Base-by-base conservation (phyloP, 305 asterid genomes). In the Fraxinus latifolia region DNA sequence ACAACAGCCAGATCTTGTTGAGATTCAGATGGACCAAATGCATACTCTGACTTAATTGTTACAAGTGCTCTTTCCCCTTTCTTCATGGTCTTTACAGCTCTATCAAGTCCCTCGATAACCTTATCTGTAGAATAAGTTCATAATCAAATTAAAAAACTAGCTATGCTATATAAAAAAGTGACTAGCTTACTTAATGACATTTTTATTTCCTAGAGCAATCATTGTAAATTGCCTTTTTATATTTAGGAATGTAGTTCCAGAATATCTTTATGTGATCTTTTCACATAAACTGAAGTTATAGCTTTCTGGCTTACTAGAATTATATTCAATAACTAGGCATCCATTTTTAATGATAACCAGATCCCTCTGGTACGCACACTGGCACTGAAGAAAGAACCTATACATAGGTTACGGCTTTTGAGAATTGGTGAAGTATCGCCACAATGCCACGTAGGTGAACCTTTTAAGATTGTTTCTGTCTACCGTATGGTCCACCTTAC, bases 31-130 rank as follows among this genome's bases (percentile, higher is more conserved):
- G 91, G 80, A 53, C 98, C 97, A 71, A 93, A 92, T 2, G 97
- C 99, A 82, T 94, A 94, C 76, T 95, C 97, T 0, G 99, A 92
- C 21, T 93, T 89, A 80, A 95, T 85, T 5, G 89, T 93, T 84
- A 95, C 32, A 62, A 87, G 76, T 0, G 97, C 96, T 8, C 80
- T 86, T 85, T 95, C 99, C 62, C 97, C 97, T 84, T 95, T 95
- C 85, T 94, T 95, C 99, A 95, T 95, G 32, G 90, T 80, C 27
- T 77, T 50, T 55, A 90, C 97, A 81, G 97, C 96, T 83, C 81
- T 86, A 80, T 95, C 98, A 79, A 95, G 79, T 73, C 98, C 99
- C 75, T 91, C 97, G 5, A 93, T 87, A 17, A 94, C 99, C 92
- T 96, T 95, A 81, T 93, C 98, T 95, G 92, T 81, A 71, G 44